A percentile compares a stretch with the other conserved stretches of the same genome.
Conservation (phyloP, 129 eudicot genomes). For the Escallonia herrerae region DNA sequence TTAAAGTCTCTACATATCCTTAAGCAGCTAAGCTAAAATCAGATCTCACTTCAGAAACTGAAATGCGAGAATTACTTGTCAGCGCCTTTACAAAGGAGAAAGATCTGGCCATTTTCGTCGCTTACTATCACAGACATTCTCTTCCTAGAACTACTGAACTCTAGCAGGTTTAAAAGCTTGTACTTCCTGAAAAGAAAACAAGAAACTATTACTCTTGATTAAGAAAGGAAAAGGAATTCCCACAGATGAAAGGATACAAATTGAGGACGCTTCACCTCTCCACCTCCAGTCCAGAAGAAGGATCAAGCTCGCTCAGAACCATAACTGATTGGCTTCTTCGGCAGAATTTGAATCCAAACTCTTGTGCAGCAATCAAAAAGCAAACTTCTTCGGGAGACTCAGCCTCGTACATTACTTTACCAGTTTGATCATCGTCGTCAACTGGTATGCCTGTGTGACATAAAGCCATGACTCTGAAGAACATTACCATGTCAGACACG, state of each 20-base stretch:
- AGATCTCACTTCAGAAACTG: background rate
- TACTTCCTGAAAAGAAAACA: conserved; percentile 31
- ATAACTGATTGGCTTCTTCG: conserved; percentile 37
- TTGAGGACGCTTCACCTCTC: conserved; percentile 23
- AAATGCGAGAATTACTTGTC: conserved; percentile 30
- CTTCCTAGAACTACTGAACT: conserved; percentile 49
- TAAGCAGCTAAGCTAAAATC: too few relatives aligned
- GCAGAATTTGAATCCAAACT: conserved; percentile 46
- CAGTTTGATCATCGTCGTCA: conserved; percentile 26
- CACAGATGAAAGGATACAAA: background rate
- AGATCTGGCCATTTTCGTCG: conserved; percentile 39
- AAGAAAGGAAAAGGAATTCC: background rate
- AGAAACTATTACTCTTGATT: background rate
- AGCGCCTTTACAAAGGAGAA: conserved; percentile 51
- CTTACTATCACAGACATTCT: conserved; percentile 54
- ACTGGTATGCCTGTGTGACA: conserved; percentile 55
- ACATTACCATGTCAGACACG: conserved; percentile 36
- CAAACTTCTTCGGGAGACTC: conserved; percentile 61
- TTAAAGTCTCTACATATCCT: too few relatives aligned
- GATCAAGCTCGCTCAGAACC: conserved; percentile 38
- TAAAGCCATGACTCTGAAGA: conserved; percentile 49
- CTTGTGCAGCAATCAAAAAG: conserved; percentile 53
- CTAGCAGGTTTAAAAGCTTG: conserved; percentile 46
- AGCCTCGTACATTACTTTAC: conserved; percentile 42
- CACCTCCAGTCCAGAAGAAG: conserved; percentile 28